Base-by-base conservation (phyloP, 345 rosid species). In the Mallotus nudiflorus region DNA sequence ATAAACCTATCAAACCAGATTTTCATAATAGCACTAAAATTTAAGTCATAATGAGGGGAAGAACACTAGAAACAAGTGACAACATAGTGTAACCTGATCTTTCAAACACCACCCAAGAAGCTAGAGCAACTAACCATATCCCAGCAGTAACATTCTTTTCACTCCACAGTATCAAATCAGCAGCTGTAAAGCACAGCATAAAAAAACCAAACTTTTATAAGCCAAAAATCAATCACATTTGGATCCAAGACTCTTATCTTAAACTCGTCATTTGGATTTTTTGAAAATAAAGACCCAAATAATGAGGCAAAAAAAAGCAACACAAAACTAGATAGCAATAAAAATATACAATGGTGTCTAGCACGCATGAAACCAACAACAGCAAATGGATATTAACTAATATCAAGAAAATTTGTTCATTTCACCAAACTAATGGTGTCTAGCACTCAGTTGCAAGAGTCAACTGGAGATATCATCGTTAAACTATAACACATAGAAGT, bases 161-260 rank as follows among this genome's bases (percentile, higher is more conserved):
- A 86, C 90, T 92, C 99, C 99, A 92, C 28, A 92, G 73, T 39
- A 92, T 79, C 75, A 89, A 93, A 89, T 96, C 97, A 76, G 96
- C 96, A 79, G 84, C 98, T 96, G 91, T 75, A 71, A 27, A 76
- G 66, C 50, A 66, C 18, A 80, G 69, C 52, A 25, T n/a, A n/a
- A n/a, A n/a, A n/a, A n/a, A n/a, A n/a, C n/a, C n/a, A n/a, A n/a
- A 53, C 35, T 59, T 15, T 0, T 42, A 0, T 33, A 6, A 59
- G 22, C 44, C 25, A 19, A 19, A 59, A 53, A 27, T 18, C 33
- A 4, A n/a, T n/a, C n/a, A n/a, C 20, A 57, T 18, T 52, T 57
- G 14, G 59, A 14, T 48, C 52, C 8, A 3, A 14, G 8, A 48
- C n/a, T 48, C 18, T 54, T 29, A 29, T 45, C 25, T 20, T 13